Base-by-base conservation (phyloP, 345 rosid genomes). In the Cardamine chenopodiifolia region DNA sequence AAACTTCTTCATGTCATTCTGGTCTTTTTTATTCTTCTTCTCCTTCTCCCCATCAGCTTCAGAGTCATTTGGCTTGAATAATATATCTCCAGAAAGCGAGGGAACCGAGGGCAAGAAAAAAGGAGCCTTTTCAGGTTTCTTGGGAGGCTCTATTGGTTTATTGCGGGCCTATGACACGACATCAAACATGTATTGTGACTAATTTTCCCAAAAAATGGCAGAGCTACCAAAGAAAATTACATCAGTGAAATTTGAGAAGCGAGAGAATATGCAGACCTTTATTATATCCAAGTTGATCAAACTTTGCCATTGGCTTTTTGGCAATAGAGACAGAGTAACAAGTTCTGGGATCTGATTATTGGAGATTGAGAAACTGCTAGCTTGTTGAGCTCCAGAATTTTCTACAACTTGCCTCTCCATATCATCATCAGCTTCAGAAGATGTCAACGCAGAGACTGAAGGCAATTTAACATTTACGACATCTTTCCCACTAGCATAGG, bases 241-340 rank as follows among this genome's bases (percentile, higher is more conserved):
- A 72, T 60, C 53, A 32, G 17, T 14, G 11, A 31, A 55, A 62
- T 7, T 6, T 28, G 42, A 22, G 3, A n/a, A 53, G 11, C 12
- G 11, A 70, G 62, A 58, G 23, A 48, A 45, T 57, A 62, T 59
- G 37, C 53, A 48, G 18, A 95, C 99, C 97, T 92, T 95, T 80
- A 92, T 95, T 57, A 90, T 88, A 80, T 92, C 98, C 77, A 95
- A 83, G 86, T 90, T 95, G 82, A 95, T 83, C 89, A 92, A 81
- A 79, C 96, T 84, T 71, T 95, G 98, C 99, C 98, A 95, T 67
- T 95, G 98, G 86, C 91, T 89, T 78, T 89, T 95, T 20, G 97
- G 98, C 85, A 95, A 83, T 40, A 92, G 67, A 32, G 97, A 95
- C 32, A 92, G 89, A 49, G 97, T 95, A 64, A 92, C 97, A 66